phyloP scores from a whole-genome alignment of 2,329 filamentous ascomycete genomes.

The Diaporthe sp. region DNA sequence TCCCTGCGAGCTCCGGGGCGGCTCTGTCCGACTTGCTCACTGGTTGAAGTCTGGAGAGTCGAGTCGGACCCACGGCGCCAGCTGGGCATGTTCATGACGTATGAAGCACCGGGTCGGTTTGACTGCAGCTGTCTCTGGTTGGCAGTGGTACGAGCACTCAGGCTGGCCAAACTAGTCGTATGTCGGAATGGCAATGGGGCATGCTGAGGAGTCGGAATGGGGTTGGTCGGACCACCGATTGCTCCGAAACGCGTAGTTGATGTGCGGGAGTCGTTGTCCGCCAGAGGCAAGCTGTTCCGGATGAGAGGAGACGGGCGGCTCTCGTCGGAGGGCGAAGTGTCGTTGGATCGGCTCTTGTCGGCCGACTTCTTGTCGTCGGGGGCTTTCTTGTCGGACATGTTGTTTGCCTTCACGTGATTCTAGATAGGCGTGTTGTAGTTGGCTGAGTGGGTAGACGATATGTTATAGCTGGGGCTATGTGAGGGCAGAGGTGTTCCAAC shows the following conservation, averaged over 20 bases:
- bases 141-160: accelerated
- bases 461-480: not conserved
- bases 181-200: not conserved
- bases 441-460: not conserved
- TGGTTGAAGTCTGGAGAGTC: too few relatives aligned
- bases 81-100: not conserved
- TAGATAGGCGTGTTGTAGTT: not conserved
- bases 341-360: not conserved
- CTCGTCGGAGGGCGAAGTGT: too few relatives aligned
- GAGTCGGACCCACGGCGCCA: not conserved
- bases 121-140: not conserved
- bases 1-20: too few relatives aligned
- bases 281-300: not conserved
- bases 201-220: accelerated
- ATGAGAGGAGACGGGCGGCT: not conserved
- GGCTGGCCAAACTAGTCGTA: not conserved
- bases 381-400: not conserved
- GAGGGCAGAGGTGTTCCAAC: not conserved
- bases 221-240: not conserved
- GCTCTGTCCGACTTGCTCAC: too few relatives aligned
- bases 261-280: not conserved
- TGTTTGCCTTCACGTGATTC: not conserved
- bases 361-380: not conserved
- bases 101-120: not conserved
- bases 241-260: not conserved